Conservation (phyloP, 306 rosid genomes). For the Lotus japonicus region DNA sequence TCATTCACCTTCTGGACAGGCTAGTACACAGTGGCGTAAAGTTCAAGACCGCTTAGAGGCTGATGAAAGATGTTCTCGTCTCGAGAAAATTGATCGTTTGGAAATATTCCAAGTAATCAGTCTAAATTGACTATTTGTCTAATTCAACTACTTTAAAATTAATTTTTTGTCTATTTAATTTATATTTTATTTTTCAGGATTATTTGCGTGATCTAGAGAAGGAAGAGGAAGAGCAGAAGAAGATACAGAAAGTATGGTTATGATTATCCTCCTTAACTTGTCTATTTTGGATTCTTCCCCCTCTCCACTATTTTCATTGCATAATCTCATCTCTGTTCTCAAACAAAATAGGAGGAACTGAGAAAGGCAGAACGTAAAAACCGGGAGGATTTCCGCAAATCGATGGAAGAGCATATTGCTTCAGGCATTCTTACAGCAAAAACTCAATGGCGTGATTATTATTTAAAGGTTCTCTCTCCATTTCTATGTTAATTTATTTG, state of each 20-base stretch:
- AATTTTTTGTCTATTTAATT: slow-evolving; percentile 20
- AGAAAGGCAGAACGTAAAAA: slow-evolving; percentile 86
- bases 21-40: slow-evolving; percentile 90
- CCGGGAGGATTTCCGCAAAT: slow-evolving; percentile 84
- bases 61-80: slow-evolving; percentile 84
- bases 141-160: background rate
- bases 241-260: slow-evolving; percentile 67
- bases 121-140: slow-evolving; percentile 5
- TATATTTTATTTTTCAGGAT: slow-evolving; percentile 44
- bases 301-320: slow-evolving; percentile 12
- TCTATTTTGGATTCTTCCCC: background rate
- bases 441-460: slow-evolving; percentile 90
- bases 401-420: slow-evolving; percentile 80
- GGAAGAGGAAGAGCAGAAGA: slow-evolving; percentile 93
- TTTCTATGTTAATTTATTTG: background rate
- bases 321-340: slow-evolving; percentile 30
- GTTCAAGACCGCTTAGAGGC: slow-evolving; percentile 91
- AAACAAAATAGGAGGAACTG: slow-evolving; percentile 66
- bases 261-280: slow-evolving; percentile 8
- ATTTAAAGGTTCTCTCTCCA: slow-evolving; percentile 41
- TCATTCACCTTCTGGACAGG: slow-evolving; percentile 40
- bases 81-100: slow-evolving; percentile 80
- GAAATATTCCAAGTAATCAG: slow-evolving; percentile 64
- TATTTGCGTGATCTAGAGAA: slow-evolving; percentile 71
- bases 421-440: slow-evolving; percentile 71